Conservation (phyloP, 2,329 filamentous ascomycete genomes). For the Colletotrichum cordylinicola region DNA sequence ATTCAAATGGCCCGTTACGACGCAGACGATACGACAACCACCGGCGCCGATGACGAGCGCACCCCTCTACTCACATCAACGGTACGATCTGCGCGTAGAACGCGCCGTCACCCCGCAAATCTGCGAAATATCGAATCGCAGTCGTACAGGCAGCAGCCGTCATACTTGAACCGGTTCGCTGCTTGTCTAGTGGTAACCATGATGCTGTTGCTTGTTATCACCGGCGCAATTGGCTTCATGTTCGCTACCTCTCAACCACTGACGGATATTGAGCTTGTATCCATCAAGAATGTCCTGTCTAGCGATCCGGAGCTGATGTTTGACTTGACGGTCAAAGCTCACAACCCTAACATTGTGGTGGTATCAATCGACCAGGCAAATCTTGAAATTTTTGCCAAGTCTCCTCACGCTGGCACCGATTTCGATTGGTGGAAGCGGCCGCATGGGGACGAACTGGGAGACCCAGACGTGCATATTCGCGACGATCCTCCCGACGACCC, state of each 20-base stretch:
- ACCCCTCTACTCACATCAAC: conserved; percentile 76
- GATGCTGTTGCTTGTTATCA: conserved; percentile 80
- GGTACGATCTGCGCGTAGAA: conserved; percentile 63
- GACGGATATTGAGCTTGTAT: conserved; percentile 76
- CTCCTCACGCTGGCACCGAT: conserved; percentile 80
- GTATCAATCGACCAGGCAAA: conserved; percentile 88
- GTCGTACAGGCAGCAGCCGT: conserved; percentile 65
- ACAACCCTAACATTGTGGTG: conserved; percentile 92
- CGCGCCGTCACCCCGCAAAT: conserved; percentile 59
- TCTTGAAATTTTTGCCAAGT: conserved; percentile 93
- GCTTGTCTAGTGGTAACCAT: conserved; percentile 85
- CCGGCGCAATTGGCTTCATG: conserved; percentile 87
- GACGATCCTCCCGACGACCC: conserved; percentile 56
- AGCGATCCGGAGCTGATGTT: conserved; percentile 96
- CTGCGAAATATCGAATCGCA: conserved; percentile 77
- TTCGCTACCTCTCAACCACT: conserved; percentile 91
- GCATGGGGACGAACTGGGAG: conserved; percentile 23
- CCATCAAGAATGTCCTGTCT: conserved; percentile 88
- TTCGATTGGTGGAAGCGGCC: conserved; percentile 64
- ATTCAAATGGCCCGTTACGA: conserved; percentile 74
- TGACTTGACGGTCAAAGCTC: conserved; percentile 84
- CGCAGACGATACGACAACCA: conserved; percentile 63
- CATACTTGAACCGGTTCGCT: conserved; percentile 77
- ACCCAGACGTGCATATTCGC: conserved; percentile 24
- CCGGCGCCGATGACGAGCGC: conserved; percentile 83